These are phyloP conservation scores for Suhomyces coccinellae DNA, from an alignment of 1,139 yeast genomes.

Conservation along the genomic window DNA sequence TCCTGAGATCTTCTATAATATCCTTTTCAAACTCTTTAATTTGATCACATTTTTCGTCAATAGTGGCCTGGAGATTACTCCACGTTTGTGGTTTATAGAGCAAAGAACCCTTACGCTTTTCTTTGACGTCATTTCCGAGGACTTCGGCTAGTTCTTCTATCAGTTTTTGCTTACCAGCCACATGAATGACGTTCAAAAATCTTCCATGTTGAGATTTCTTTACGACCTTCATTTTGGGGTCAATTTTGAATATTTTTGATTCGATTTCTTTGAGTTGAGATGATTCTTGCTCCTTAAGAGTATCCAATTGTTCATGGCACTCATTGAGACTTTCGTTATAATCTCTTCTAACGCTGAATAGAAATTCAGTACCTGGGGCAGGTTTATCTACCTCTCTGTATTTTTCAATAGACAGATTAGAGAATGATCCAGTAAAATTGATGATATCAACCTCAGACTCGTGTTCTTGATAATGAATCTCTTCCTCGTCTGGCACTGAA, in stretches of 20 bases:
- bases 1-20: conserved; percentile 45
- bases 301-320: conserved; percentile 37
- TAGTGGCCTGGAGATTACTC: conserved; percentile 30
- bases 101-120: conserved; percentile 31
- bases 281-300: conserved; percentile 27
- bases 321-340: conserved; percentile 27
- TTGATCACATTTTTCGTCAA: conserved; percentile 26
- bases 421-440: conserved; percentile 17
- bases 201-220: conserved; percentile 35
- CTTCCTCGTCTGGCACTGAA: background rate
- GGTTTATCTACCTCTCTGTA: conserved; percentile 16
- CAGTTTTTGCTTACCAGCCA: conserved; percentile 36
- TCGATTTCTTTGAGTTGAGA: conserved; percentile 23
- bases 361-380: conserved; percentile 5
- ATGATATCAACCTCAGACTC: background rate
- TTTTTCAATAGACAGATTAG: conserved; percentile 24
- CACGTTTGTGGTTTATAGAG: conserved; percentile 36
- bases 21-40: conserved; percentile 44
- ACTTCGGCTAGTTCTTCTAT: conserved; percentile 20
- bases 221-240: conserved; percentile 29
- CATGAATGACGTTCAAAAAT: conserved; percentile 32
- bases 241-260: conserved; percentile 24
- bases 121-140: conserved; percentile 27
- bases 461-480: background rate
- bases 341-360: conserved; percentile 32